Evolutionary conservation across 2,329 filamentous ascomycete genomes (phyloP).

Genomic region (Cercospora citrullina): DNA sequence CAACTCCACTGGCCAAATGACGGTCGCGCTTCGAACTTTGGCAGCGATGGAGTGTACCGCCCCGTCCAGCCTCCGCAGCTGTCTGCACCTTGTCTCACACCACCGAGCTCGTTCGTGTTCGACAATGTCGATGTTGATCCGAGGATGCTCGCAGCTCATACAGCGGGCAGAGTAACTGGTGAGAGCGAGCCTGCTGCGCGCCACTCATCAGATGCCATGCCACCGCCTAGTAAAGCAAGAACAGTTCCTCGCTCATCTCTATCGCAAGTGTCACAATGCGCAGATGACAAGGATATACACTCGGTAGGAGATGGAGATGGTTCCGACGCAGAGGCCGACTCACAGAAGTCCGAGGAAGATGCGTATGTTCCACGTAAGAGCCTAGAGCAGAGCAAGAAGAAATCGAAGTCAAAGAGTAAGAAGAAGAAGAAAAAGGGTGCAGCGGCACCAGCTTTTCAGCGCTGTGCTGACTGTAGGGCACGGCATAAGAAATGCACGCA

Average conservation of each 20-base stretch:
- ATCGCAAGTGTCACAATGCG: neutral
- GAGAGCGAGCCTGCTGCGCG: neutral
- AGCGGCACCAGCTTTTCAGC: neutral
- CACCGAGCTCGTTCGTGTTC: neutral
- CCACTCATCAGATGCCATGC: neutral
- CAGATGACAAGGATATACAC: neutral
- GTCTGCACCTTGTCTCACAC: neutral
- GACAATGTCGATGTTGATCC: neutral
- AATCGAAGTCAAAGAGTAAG: neutral
- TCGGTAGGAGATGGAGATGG: neutral
- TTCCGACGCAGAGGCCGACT: neutral
- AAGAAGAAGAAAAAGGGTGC: neutral
- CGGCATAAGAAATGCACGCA: constrained; percentile 6
- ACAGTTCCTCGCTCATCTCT: neutral
- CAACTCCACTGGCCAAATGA: neutral
- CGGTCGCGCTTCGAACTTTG: neutral
- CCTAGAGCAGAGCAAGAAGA: neutral
- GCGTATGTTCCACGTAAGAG: neutral
- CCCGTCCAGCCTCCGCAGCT: neutral
- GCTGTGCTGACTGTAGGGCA: constrained; percentile 3
- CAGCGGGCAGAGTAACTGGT: neutral
- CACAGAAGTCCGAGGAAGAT: neutral
- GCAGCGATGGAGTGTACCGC: neutral
- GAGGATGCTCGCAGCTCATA: neutral
- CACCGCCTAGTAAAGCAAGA: neutral